Percentiles rank a stretch among this genome's conserved stretches.
Conservation (phyloP, 129 eudicot species). For the Oenanthe sinensis region DNA sequence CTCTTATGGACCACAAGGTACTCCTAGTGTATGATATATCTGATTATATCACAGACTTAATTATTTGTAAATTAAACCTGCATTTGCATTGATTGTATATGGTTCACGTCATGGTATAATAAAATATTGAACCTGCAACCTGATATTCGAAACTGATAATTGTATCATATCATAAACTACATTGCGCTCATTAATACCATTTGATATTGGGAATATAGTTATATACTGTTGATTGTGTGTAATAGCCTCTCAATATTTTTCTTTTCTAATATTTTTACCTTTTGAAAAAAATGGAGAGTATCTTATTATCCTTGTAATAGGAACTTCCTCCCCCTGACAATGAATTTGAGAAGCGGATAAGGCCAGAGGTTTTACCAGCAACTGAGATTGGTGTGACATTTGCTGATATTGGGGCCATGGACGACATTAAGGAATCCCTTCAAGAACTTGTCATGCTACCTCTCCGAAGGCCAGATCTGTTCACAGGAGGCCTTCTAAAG, state of each 20-base stretch:
- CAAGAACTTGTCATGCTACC: slow-evolving; percentile 41
- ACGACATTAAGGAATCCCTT: slow-evolving; percentile 79
- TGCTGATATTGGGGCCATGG: slow-evolving; percentile 82
- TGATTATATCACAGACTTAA: background rate
- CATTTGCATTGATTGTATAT: too few relatives aligned
- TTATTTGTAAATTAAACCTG: too few relatives aligned
- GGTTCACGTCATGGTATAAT: background rate
- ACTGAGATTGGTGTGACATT: slow-evolving; percentile 81
- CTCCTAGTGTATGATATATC: background rate
- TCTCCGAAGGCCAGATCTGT: slow-evolving; percentile 65
- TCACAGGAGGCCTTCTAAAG: slow-evolving; percentile 79
- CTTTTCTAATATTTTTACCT: background rate
- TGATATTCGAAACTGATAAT: background rate
- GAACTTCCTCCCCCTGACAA: slow-evolving; percentile 69
- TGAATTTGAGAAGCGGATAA: slow-evolving; percentile 60
- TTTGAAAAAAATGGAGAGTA: background rate
- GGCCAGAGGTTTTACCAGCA: slow-evolving; percentile 61
- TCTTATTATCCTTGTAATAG: slow-evolving; percentile 21
- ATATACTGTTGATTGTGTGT: background rate
- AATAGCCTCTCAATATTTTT: background rate
- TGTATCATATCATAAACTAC: background rate
- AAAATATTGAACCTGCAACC: background rate
- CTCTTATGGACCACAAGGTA: background rate
- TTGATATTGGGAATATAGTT: background rate
- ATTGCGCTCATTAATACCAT: background rate